Percentiles rank a stretch among this genome's conserved stretches.
These are phyloP conservation scores for Trichosporon ovoides DNA, from an alignment of 1,284 basidiomycete species.

Conservation along the genomic window DNA sequence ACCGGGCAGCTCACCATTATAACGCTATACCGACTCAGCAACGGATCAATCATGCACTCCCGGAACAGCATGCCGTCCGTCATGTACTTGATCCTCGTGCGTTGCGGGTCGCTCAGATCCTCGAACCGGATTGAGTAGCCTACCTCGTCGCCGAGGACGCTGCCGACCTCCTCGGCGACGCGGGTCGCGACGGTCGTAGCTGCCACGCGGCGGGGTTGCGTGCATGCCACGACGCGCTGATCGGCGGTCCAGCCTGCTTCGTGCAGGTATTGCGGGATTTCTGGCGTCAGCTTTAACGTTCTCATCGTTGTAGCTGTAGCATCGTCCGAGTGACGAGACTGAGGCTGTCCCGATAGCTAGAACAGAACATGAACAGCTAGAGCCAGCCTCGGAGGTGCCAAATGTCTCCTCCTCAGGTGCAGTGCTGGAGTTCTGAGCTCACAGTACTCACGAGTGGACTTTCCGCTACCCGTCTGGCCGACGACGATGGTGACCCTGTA, in stretches of 20 bases:
- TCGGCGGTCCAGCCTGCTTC: constrained; percentile 82
- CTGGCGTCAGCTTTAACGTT: constrained; percentile 54
- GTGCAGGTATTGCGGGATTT: constrained; percentile 88
- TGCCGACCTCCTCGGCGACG: constrained; percentile 84
- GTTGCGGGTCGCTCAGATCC: constrained; percentile 72
- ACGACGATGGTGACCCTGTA: constrained; percentile 78
- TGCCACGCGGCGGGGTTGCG: constrained; percentile 91
- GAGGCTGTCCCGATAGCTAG: no score
- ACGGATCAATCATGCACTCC: constrained; percentile 81
- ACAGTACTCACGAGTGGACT: constrained; percentile 78
- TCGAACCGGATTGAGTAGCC: constrained; percentile 98
- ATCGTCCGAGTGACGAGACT: no score
- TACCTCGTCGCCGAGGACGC: constrained; percentile 83
- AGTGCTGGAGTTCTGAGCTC: no score
- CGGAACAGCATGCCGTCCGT: constrained; percentile 98
- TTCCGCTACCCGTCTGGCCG: constrained; percentile 94
- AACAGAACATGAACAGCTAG: no score
- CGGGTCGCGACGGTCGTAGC: constrained; percentile 88
- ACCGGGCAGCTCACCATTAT: constrained; percentile 68
- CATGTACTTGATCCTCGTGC: constrained; percentile 88
- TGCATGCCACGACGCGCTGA: constrained; percentile 77
- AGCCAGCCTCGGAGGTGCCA: no score
- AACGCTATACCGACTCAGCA: constrained; percentile 84
- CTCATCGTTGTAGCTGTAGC: no score
- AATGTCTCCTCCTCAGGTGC: no score